Percentiles rank a stretch among this genome's conserved stretches.
Evolutionary conservation across 768 basidiomycete species (phyloP).

Genomic region (Suillus occidentalis): DNA sequence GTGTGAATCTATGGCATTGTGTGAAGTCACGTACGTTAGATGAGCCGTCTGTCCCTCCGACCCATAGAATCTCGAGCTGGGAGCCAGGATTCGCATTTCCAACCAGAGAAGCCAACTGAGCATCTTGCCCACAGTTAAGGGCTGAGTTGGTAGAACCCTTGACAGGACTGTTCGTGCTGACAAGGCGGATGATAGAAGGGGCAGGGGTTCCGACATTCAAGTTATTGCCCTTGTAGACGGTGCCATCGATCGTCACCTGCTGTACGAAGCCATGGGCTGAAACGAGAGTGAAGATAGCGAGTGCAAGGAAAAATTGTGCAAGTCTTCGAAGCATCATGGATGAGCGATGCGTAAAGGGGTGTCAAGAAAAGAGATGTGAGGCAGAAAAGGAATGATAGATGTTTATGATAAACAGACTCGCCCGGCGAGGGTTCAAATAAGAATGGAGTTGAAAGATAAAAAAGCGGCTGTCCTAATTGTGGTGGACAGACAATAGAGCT

Average conservation of each 20-base stretch:
- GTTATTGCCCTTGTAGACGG: slow-evolving; percentile 29
- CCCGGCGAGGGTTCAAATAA: slow-evolving; percentile 1
- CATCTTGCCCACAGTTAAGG: slow-evolving; percentile 60
- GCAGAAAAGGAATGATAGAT: neutral
- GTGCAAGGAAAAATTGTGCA: slow-evolving; percentile 9
- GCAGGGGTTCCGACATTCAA: slow-evolving; percentile 30
- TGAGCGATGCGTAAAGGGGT: neutral
- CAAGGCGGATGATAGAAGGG: slow-evolving; percentile 44
- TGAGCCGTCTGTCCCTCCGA: slow-evolving; percentile 38
- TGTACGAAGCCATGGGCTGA: slow-evolving; percentile 33
- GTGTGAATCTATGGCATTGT: neutral
- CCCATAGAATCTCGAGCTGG: slow-evolving; percentile 54
- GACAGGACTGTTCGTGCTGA: slow-evolving; percentile 45
- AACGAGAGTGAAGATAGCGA: slow-evolving; percentile 21
- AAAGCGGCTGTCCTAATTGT: neutral
- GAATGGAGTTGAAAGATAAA: neutral
- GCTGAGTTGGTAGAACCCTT: slow-evolving; percentile 58
- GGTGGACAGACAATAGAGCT: neutral
- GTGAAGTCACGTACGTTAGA: slow-evolving; percentile 26
- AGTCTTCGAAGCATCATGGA: neutral
- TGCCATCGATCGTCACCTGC: slow-evolving; percentile 31
- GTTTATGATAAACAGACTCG: neutral
- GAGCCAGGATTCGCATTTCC: slow-evolving; percentile 64
- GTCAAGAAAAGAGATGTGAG: neutral
- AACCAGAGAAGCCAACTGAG: slow-evolving; percentile 46